Conservation (phyloP, 139 green algal genomes). For the Micractinium conductrix region DNA sequence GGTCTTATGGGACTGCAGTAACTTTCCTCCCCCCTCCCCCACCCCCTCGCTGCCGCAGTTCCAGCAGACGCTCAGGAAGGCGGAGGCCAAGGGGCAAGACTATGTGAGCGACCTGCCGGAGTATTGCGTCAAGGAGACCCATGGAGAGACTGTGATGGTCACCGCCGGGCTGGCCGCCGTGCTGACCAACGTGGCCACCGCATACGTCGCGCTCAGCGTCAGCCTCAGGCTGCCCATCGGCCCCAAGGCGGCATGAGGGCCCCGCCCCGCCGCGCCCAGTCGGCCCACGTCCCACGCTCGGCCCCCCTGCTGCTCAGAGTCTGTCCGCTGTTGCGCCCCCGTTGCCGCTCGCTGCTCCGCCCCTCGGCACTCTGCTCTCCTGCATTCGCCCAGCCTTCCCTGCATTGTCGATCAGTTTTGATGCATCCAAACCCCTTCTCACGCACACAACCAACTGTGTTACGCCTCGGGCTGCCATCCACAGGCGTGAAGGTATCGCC, state of each 20-base stretch:
- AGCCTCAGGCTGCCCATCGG: conserved; percentile 33
- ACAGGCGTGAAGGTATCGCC: too few species aligned
- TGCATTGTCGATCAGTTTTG: too few species aligned
- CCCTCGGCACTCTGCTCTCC: too few species aligned
- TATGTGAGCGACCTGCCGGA: conserved; percentile 37
- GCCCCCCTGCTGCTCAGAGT: too few species aligned
- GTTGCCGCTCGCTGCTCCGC: neutral
- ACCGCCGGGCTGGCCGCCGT: conserved; percentile 23
- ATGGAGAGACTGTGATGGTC: conserved; percentile 36
- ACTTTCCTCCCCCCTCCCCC: neutral
- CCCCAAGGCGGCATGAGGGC: conserved; percentile 43
- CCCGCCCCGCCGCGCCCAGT: too few species aligned
- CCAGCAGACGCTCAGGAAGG: conserved; percentile 10
- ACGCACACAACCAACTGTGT: too few species aligned
- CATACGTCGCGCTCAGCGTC: conserved; percentile 47
- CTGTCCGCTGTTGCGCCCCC: neutral
- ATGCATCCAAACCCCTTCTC: too few species aligned
- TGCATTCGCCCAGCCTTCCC: too few species aligned
- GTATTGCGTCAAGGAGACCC: conserved; percentile 50
- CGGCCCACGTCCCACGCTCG: too few species aligned
- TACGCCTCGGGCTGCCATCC: too few species aligned
- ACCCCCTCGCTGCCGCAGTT: neutral
- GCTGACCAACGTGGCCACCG: conserved; percentile 39
- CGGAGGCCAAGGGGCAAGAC: conserved; percentile 10
- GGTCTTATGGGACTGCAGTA: too few species aligned